Evolutionary conservation across 2,329 filamentous ascomycete genomes (phyloP).

Genomic region (Metarhizium humberi): DNA sequence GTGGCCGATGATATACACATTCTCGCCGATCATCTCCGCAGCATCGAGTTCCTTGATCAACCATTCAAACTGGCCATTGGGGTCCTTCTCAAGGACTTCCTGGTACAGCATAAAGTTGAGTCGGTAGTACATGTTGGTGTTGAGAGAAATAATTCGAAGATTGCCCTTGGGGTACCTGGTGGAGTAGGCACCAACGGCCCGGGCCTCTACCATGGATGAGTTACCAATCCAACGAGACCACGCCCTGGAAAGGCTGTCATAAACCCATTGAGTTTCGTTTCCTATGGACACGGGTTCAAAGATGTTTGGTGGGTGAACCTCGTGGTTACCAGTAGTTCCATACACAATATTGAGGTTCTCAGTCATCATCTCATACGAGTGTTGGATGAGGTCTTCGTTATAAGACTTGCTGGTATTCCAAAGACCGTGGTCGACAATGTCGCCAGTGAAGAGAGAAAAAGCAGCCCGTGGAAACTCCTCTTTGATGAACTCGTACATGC

Average conservation of each 20-base stretch:
- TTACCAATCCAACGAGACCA: conserved; percentile 40
- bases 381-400: conserved; percentile 25
- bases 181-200: conserved; percentile 40
- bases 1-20: conserved; percentile 48
- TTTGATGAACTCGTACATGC: conserved; percentile 43
- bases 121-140: conserved; percentile 51
- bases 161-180: conserved; percentile 33
- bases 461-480: conserved; percentile 32
- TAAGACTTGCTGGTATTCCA: conserved; percentile 31
- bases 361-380: conserved; percentile 38
- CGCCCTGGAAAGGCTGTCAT: conserved; percentile 34
- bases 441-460: conserved; percentile 49
- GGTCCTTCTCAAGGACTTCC: conserved; percentile 36
- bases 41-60: conserved; percentile 41
- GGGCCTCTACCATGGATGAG: conserved; percentile 19
- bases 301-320: conserved; percentile 42
- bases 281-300: conserved; percentile 33
- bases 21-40: conserved; percentile 39
- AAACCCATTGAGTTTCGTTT: conserved; percentile 40
- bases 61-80: conserved; percentile 42
- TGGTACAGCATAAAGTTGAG: conserved; percentile 48
- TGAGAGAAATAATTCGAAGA: conserved; percentile 48
- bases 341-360: conserved; percentile 35
- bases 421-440: conserved; percentile 42
- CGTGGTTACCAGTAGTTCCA: conserved; percentile 48